phyloP scores from a whole-genome alignment of 345 rosid species.

The Kernera saxatilis region DNA sequence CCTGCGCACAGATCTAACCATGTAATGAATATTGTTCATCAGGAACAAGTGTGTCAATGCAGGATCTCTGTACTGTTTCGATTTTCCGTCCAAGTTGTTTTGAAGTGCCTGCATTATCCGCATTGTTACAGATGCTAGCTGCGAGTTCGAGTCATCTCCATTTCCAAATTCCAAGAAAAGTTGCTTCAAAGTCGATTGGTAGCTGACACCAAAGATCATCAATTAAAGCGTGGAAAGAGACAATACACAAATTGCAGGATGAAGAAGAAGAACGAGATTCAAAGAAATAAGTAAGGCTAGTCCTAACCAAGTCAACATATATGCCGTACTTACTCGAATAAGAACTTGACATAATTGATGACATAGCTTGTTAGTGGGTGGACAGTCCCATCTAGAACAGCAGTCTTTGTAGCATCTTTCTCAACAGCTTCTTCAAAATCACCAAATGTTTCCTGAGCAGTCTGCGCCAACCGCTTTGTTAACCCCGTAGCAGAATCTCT shows the following conservation, averaged over 20 bases:
- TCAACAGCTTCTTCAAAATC: conserved; percentile 99
- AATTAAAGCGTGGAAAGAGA: conserved; percentile 4
- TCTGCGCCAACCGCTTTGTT: conserved; percentile 84
- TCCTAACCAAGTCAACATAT: not conserved
- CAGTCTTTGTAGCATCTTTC: conserved; percentile 93
- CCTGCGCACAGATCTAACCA: conserved; percentile 99
- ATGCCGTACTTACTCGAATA: conserved; percentile 75
- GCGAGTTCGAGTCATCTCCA: conserved; percentile 56
- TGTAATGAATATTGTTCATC: conserved; percentile 97
- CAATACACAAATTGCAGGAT: not conserved
- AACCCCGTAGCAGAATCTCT: conserved; percentile 82
- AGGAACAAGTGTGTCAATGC: conserved; percentile 90
- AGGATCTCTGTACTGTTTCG: conserved; percentile 90
- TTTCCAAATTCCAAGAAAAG: conserved; percentile 91
- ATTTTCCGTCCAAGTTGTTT: conserved; percentile 87
- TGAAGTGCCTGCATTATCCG: conserved; percentile 99
- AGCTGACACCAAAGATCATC: conserved; percentile 48
- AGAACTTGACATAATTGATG: conserved; percentile 92
- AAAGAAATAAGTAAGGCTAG: not conserved
- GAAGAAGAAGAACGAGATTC: not conserved
- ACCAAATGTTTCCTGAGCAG: conserved; percentile 95
- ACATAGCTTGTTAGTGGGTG: conserved; percentile 98
- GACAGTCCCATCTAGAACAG: conserved; percentile 90
- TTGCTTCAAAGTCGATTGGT: conserved; percentile 90
- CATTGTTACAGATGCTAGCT: conserved; percentile 87